These are phyloP conservation scores for Blastobotrys apis DNA, from an alignment of 1,139 yeast genomes.

Conservation along the genomic window DNA sequence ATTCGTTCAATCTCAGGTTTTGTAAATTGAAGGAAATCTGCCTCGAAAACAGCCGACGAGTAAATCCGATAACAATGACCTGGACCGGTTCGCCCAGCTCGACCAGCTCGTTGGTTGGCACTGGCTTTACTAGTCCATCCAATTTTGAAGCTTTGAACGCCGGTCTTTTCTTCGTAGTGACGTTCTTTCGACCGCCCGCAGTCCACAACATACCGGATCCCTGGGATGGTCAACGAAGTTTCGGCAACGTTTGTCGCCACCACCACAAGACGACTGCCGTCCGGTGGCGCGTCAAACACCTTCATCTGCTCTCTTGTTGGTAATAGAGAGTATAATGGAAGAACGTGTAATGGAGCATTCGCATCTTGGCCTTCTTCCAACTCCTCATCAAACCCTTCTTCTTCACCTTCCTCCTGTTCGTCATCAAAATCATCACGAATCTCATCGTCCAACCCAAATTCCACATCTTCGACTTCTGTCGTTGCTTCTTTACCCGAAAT, in stretches of 20 bases:
- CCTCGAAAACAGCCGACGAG: conserved; percentile 93
- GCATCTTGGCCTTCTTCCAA: conserved; percentile 72
- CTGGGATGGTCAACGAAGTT: conserved; percentile 94
- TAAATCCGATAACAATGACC: conserved; percentile 93
- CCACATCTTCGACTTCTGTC: conserved; percentile 84
- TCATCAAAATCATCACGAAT: conserved; percentile 44
- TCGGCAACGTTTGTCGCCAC: conserved; percentile 98
- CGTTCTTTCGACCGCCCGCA: conserved; percentile 93
- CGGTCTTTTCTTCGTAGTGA: conserved; percentile 73
- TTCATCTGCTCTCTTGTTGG: conserved; percentile 95
- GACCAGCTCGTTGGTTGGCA: conserved; percentile 92
- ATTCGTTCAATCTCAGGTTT: conserved; percentile 87
- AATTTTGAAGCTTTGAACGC: conserved; percentile 88
- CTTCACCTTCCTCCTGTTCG: conserved; percentile 55
- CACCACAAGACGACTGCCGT: conserved; percentile 80
- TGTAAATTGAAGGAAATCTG: conserved; percentile 76
- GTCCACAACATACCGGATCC: conserved; percentile 90
- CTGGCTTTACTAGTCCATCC: conserved; percentile 95
- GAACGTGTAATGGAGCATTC: conserved; percentile 78
- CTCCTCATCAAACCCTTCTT: conserved; percentile 88
- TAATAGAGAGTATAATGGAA: conserved; percentile 85
- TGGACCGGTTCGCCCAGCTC: conserved; percentile 99
- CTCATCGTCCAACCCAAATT: conserved; percentile 53
- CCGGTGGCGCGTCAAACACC: conserved; percentile 82
- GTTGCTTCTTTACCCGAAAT: conserved; percentile 59